Percentiles rank a stretch among this genome's conserved stretches.
Evolutionary conservation across 2,329 filamentous ascomycete species (phyloP).

Genomic region (Penicillium sp.): DNA sequence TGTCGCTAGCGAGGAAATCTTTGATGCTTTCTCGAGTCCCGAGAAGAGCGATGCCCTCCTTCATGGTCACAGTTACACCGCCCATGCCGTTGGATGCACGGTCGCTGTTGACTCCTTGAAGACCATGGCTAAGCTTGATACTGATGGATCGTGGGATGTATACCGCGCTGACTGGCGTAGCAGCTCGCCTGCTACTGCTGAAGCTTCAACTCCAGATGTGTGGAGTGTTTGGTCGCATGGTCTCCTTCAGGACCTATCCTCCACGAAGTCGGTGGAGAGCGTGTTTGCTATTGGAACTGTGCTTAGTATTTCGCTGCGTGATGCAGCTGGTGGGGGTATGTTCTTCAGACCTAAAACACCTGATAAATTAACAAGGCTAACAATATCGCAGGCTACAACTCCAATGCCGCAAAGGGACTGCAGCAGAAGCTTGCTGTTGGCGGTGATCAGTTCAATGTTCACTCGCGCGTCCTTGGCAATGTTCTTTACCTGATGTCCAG

Average conservation of each 20-base stretch:
- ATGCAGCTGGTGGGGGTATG: constrained; percentile 48
- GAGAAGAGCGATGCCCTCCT: constrained; percentile 77
- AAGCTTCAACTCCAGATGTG: constrained; percentile 24
- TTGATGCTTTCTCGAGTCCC: constrained; percentile 66
- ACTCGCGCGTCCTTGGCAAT: constrained; percentile 61
- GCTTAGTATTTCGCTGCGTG: constrained; percentile 62
- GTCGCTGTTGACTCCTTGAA: constrained; percentile 69
- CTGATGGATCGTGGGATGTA: constrained; percentile 56
- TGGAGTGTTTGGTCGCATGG: constrained; percentile 72
- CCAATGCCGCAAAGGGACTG: constrained; percentile 54
- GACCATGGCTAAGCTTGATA: constrained; percentile 61
- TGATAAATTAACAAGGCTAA: not conserved
- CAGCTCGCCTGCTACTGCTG: not conserved
- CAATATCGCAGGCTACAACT: constrained; percentile 53
- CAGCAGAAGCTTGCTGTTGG: constrained; percentile 51
- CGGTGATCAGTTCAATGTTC: constrained; percentile 48
- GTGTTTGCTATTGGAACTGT: constrained; percentile 75
- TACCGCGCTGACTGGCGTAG: constrained; percentile 54
- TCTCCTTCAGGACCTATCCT: constrained; percentile 62
- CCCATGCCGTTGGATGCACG: constrained; percentile 76
- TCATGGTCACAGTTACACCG: constrained; percentile 85
- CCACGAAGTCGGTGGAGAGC: constrained; percentile 57
- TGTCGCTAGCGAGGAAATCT: constrained; percentile 70
- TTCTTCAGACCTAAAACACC: not conserved
- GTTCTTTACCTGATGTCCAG: constrained; percentile 63